Percentiles rank a stretch among this genome's conserved stretches.
These are phyloP conservation scores for Tranzscheliella williamsii DNA, from an alignment of 1,284 basidiomycete genomes.

Conservation along the genomic window DNA sequence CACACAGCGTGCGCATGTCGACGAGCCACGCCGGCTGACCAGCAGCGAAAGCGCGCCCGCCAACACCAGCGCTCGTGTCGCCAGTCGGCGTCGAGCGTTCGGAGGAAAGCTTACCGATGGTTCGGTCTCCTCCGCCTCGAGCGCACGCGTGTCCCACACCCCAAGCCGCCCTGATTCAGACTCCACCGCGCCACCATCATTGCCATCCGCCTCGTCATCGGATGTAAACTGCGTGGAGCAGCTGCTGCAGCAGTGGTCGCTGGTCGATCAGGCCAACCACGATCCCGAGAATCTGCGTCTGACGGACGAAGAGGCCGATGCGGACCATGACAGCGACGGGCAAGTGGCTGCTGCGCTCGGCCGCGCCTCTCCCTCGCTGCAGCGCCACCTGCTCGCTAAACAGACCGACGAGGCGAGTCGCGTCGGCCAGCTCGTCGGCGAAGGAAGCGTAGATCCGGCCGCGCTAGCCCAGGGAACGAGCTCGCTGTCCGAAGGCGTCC, in stretches of 20 bases:
- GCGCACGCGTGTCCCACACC: neutral
- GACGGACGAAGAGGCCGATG: slow-evolving; percentile 32
- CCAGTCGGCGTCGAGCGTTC: neutral
- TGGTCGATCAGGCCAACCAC: slow-evolving; percentile 18
- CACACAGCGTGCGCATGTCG: no score
- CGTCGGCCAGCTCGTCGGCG: slow-evolving; percentile 10
- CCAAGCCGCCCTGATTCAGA: no score
- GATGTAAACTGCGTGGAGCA: slow-evolving; percentile 27
- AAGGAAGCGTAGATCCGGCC: neutral
- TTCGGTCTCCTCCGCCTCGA: neutral
- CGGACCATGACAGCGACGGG: slow-evolving; percentile 9
- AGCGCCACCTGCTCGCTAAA: neutral
- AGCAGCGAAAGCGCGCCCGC: no score
- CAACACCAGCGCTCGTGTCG: no score
- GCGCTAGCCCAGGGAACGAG: neutral
- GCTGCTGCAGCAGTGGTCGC: slow-evolving; percentile 34
- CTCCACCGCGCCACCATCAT: neutral
- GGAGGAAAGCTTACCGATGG: neutral
- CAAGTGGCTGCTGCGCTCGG: neutral
- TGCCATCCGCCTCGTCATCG: neutral
- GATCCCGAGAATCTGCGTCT: slow-evolving; percentile 31
- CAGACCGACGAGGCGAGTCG: slow-evolving; percentile 2
- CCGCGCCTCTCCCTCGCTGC: neutral
- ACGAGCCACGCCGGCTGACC: no score
- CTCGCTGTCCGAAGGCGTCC: no score